Base-by-base conservation (phyloP, 345 rosid genomes). In the Heritiera fomes region DNA sequence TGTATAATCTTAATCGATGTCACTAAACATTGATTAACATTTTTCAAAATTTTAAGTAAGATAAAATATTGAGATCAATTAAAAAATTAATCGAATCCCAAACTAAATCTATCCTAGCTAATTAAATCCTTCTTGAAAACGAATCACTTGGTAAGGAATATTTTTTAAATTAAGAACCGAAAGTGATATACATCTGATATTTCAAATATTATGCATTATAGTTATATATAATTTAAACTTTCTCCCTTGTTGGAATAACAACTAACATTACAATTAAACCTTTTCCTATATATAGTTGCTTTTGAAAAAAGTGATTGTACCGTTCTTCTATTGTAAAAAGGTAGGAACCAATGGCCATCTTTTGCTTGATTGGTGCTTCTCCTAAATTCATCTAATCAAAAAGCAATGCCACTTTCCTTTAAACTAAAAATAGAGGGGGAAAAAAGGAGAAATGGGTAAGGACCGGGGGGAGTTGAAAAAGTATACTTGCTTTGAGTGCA, bases 401-500 rank as follows among this genome's bases (percentile, higher is more conserved):
- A 85, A 85, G 81, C 28, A 85, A 83, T 17, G 63, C 72, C 77
- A 81, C 84, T 85, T 84, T 82, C 80, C 75, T 82, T 85, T 88
- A 77, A 77, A 76, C 80, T 62, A 46, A 78, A 85, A 77, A 67
- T 52, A 55, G 61, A 53, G 58, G 13, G 71, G 20, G 1, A 8
- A 58, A 46, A 61, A 41, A 18, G 50, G 28, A 7, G 23, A 68
- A 50, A 70, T 17, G 61, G 50, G 15, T 6, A 32, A 52, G n/a
- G 60, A 3, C 17, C 14, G 32, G 56, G 63, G 73, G 45, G 45
- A 32, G 79, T 49, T 75, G 65, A 61, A 86, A 17, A 90, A 84
- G 88, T 84, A 81, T 79, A 87, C 58, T 87, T 87, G 87, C 94
- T 88, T 91, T 84, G 88, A 88, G 91, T 81, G 86, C 86, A 89